Percentiles rank a stretch among this genome's conserved stretches.
Evolutionary conservation across 345 rosid genomes (phyloP).

Genomic region (Kernera saxatilis): DNA sequence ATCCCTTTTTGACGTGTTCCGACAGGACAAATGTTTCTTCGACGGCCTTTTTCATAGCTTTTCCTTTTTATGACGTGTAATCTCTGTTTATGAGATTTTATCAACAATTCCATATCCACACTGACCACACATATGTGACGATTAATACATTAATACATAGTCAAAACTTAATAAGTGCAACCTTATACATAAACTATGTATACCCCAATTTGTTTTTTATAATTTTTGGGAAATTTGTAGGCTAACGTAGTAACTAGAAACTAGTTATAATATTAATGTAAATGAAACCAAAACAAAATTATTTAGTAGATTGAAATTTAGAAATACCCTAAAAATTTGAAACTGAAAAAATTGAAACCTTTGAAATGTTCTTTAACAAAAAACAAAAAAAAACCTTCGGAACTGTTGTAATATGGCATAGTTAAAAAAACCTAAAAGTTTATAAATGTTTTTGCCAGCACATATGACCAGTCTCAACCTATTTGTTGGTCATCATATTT

Average conservation of each 20-base stretch:
- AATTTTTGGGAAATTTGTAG: not conserved
- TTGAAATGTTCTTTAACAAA: no score
- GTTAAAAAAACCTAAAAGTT: not conserved
- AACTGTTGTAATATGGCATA: not conserved
- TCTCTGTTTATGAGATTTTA: not conserved
- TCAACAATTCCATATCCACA: not conserved
- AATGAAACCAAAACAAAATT: not conserved
- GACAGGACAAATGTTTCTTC: slow-evolving; percentile 11
- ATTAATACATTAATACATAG: not conserved
- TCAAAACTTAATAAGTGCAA: not conserved
- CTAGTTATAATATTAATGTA: not conserved
- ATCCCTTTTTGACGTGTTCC: slow-evolving; percentile 8
- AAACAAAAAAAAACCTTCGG: no score
- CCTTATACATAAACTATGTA: not conserved
- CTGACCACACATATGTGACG: not conserved
- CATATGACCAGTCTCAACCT: not conserved
- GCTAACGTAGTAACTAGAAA: not conserved
- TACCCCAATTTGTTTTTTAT: not conserved
- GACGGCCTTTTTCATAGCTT: not conserved
- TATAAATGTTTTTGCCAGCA: not conserved
- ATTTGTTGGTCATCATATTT: not conserved
- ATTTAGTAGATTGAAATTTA: not conserved
- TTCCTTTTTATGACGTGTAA: not conserved
- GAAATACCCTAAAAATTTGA: not conserved
- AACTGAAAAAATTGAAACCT: not conserved